These are phyloP conservation scores for Trichophyton simii DNA, from an alignment of 2,329 filamentous ascomycete genomes.

Conservation along the genomic window DNA sequence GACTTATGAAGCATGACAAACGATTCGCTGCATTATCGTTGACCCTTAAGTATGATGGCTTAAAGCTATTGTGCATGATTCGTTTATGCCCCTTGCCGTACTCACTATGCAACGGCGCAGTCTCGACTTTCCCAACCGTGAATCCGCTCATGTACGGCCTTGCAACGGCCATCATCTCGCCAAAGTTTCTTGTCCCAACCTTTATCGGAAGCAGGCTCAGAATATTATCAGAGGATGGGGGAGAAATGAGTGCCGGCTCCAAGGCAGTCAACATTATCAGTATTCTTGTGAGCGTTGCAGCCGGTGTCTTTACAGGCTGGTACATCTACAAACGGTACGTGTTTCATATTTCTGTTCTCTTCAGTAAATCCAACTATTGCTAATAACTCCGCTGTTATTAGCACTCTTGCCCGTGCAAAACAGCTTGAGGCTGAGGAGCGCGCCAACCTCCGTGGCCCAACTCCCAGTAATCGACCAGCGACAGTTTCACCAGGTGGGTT, in stretches of 20 bases:
- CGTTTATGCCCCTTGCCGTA: constrained; percentile 87
- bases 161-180: constrained; percentile 68
- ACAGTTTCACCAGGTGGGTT: constrained; percentile 15
- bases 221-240: constrained; percentile 66
- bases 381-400: constrained; percentile 12
- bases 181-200: constrained; percentile 81
- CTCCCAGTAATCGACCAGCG: constrained; percentile 15
- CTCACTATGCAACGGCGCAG: constrained; percentile 82
- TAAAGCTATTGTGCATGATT: constrained; percentile 83
- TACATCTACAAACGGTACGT: constrained; percentile 62
- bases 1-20: constrained; percentile 67
- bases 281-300: constrained; percentile 57
- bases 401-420: constrained; percentile 37
- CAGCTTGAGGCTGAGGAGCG: constrained; percentile 38
- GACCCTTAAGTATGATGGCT: constrained; percentile 77
- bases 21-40: constrained; percentile 80
- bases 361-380: background rate
- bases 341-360: background rate
- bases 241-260: constrained; percentile 65
- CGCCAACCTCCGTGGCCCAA: constrained; percentile 26
- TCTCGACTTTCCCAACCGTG: constrained; percentile 86
- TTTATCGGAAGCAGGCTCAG: constrained; percentile 83
- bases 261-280: constrained; percentile 73
- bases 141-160: constrained; percentile 61
- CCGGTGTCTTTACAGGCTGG: constrained; percentile 66